A percentile compares a stretch with the other conserved stretches of the same genome.
phyloP scores from a whole-genome alignment of 2,329 filamentous ascomycete species.

The Trichophyton schoenleinii region DNA sequence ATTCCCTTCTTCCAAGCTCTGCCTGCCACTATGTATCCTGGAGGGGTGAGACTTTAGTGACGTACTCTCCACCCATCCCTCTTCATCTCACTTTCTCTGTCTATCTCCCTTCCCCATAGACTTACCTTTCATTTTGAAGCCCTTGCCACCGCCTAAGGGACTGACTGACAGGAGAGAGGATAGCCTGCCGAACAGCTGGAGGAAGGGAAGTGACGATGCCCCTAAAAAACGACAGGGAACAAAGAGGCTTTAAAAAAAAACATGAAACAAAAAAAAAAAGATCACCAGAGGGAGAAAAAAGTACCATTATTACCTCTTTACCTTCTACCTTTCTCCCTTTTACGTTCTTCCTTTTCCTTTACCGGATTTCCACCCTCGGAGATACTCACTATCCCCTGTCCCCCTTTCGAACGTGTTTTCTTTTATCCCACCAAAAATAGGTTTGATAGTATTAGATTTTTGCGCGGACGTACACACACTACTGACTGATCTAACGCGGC shows the following conservation, averaged over 20 bases:
- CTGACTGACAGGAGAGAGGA: neutral
- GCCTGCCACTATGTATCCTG: neutral
- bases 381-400: too few relatives aligned
- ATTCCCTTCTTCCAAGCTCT: neutral
- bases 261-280: neutral
- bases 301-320: neutral
- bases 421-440: neutral
- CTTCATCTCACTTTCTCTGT: neutral
- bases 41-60: conserved; percentile 1
- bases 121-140: neutral
- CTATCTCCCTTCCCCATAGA: neutral
- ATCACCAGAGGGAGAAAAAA: conserved; percentile 1
- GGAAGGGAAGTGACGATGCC: neutral
- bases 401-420: neutral
- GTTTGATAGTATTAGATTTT: conserved; percentile 4
- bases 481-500: neutral
- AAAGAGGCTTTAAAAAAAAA: conserved; percentile 1
- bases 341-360: neutral
- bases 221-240: neutral
- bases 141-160: neutral
- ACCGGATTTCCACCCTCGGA: neutral
- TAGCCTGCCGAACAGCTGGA: neutral
- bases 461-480: neutral
- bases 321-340: neutral
- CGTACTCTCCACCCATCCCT: neutral